Conservation (phyloP, 2,329 filamentous ascomycete genomes). For the Colletotrichum musicola region DNA sequence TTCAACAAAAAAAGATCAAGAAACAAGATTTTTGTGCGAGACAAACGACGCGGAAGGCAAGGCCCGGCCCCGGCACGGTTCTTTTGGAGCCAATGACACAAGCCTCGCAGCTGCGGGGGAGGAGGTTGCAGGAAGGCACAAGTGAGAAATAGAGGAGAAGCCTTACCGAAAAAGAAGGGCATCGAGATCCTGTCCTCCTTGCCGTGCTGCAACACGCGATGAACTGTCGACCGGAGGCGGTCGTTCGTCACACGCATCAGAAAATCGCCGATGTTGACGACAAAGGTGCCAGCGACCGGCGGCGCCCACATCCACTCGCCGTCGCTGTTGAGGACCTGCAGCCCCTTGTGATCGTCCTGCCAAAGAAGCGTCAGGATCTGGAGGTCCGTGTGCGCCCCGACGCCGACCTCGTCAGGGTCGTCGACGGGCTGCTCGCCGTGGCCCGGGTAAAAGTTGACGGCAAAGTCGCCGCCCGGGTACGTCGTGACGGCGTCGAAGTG, state of each 20-base stretch:
- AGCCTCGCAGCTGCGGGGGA: not conserved
- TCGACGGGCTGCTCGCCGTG: conserved; percentile 32
- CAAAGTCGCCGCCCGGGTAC: conserved; percentile 43
- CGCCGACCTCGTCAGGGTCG: conserved; percentile 50
- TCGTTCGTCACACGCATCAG: conserved; percentile 44
- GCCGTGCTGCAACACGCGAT: conserved; percentile 38
- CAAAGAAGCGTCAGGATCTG: conserved; percentile 62
- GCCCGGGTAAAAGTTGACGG: conserved; percentile 44
- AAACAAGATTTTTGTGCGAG: not conserved
- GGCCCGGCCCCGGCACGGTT: too few relatives aligned
- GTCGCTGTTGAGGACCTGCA: conserved; percentile 42
- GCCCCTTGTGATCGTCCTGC: conserved; percentile 53
- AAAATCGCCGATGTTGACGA: conserved; percentile 46
- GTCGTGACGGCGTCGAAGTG: conserved; percentile 40
- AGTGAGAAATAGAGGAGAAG: not conserved
- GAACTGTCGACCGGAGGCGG: conserved; percentile 42
- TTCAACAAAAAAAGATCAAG: not conserved
- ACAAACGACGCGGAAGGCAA: not conserved
- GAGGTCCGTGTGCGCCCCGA: conserved; percentile 62
- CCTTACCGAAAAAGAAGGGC: conserved; percentile 66
- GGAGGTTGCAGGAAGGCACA: not conserved
- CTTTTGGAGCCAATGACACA: not conserved
- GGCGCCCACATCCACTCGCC: conserved; percentile 44
- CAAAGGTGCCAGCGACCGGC: conserved; percentile 43
- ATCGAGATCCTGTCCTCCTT: conserved; percentile 53